Conservation (phyloP, 2,329 filamentous ascomycete genomes). For the Penicillium sumatraense region DNA sequence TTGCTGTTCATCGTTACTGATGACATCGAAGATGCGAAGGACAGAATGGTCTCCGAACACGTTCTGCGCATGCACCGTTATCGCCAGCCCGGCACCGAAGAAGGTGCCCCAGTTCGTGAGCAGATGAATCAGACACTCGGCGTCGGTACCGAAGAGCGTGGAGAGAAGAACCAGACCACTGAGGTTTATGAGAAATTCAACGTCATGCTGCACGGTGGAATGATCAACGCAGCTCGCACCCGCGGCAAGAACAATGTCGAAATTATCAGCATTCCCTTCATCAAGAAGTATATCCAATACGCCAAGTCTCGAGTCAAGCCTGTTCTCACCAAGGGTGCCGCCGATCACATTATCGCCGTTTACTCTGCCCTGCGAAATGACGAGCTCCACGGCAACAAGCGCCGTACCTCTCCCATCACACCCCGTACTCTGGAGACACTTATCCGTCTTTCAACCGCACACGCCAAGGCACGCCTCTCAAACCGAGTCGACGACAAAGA, state of each 20-base stretch:
- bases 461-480: conserved; percentile 89
- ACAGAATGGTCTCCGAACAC: conserved; percentile 92
- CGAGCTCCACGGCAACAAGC: conserved; percentile 90
- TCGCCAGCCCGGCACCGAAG: conserved; percentile 87
- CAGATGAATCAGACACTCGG: conserved; percentile 81
- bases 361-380: conserved; percentile 95
- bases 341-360: conserved; percentile 86
- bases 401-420: conserved; percentile 92
- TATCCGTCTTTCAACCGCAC: conserved; percentile 95
- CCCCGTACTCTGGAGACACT: conserved; percentile 96
- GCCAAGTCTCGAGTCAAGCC: conserved; percentile 92
- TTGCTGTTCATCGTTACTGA: conserved; percentile 96
- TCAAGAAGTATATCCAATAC: conserved; percentile 99
- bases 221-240: conserved; percentile 77
- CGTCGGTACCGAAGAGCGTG: conserved; percentile 79
- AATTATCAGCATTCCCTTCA: conserved; percentile 93
- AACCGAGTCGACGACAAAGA: conserved; percentile 88
- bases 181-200: conserved; percentile 97
- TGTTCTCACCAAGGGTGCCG: conserved; percentile 84
- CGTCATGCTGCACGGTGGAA: conserved; percentile 90
- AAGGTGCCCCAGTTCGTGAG: conserved; percentile 92
- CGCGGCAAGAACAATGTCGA: conserved; percentile 73
- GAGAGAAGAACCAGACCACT: conserved; percentile 73
- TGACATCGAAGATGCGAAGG: conserved; percentile 92
- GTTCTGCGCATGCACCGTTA: conserved; percentile 97